Base-by-base conservation (phyloP, 768 basidiomycete genomes). In the Russula lepida region DNA sequence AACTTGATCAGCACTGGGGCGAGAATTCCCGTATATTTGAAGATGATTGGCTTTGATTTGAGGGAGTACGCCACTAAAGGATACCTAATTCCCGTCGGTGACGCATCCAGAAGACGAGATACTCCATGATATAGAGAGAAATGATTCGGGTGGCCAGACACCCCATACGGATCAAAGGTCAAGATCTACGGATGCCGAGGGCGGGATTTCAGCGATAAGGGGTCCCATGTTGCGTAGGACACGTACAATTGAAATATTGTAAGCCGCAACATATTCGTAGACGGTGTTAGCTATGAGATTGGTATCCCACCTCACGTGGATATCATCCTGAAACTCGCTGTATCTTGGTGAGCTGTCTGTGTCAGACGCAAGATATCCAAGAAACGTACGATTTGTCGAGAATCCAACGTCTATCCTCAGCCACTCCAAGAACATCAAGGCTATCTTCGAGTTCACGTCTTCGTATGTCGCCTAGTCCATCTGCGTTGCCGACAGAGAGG, bases 121-220 rank as follows among this genome's bases (percentile, higher is more conserved):
- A 79, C 81, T 41, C 85, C 88, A 23, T 73, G 70, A 8, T 80
- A 81, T 19, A 94, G 76, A 1, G 92, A 84, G 64, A 75, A 78
- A 72, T 97, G 94, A 70, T 97, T 97, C 2, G 89, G 89, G 69
- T 95, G 94, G 4, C 75, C 76, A n/a, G 93, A 91, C 15, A 95
- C 75, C 2, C 93, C 94, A 2, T 68, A 66, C 0, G 74, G 60
- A 71, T 97, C 94, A 69, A 95, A 97, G 0, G 92, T 95, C 51
- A 97, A 75, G 50, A 95, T 84, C 92, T 95, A 66, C 30, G 43
- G 43, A 35, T 28, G 21, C 50, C 60, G 71, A 43, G 70, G 32
- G 64, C 49, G 46, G 64, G 60, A 54, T 68, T 66, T 15, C 19
- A 43, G 28, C 41, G 30, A 44, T 37, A 19, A 17, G 23, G 23